A percentile compares a stretch with the other conserved stretches of the same genome.
These are phyloP conservation scores for Serendipita sp. DNA, from an alignment of 768 basidiomycete species.

Conservation along the genomic window DNA sequence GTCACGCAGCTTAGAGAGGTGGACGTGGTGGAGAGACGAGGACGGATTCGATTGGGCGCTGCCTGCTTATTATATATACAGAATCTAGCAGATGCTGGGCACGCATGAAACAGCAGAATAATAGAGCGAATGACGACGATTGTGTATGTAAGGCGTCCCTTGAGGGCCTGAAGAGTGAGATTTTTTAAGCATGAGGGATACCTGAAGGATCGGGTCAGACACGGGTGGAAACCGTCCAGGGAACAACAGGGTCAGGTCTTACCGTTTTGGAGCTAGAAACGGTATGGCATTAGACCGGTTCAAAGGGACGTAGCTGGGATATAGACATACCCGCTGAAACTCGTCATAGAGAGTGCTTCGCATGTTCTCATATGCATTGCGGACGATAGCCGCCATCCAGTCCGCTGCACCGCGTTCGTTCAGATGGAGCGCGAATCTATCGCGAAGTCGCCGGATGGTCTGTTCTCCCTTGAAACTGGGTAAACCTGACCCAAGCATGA, in stretches of 20 bases:
- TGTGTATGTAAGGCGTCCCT: too few relatives aligned
- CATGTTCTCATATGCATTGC: slow-evolving; percentile 89
- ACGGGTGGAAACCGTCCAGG: background rate
- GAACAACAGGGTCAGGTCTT: slow-evolving; percentile 3
- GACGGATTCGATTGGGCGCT: too few relatives aligned
- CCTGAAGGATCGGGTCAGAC: slow-evolving; percentile 3
- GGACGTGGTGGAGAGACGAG: too few relatives aligned
- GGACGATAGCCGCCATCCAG: slow-evolving; percentile 75
- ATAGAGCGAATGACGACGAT: too few relatives aligned
- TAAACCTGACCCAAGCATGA: slow-evolving; percentile 90
- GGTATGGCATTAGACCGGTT: background rate
- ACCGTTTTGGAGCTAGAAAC: slow-evolving; percentile 8
- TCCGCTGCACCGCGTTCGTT: slow-evolving; percentile 87
- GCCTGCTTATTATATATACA: too few relatives aligned
- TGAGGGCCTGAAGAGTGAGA: background rate
- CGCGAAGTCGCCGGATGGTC: slow-evolving; percentile 73
- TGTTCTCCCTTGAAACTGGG: slow-evolving; percentile 95
- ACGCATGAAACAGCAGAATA: too few relatives aligned
- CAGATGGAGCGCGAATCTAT: slow-evolving; percentile 69
- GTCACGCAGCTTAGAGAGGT: too few relatives aligned
- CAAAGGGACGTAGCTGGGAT: background rate
- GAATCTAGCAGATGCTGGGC: too few relatives aligned
- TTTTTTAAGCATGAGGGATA: slow-evolving; percentile 3
- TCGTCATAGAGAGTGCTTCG: slow-evolving; percentile 90
- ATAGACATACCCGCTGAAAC: slow-evolving; percentile 65